Conservation (phyloP, 2,329 filamentous ascomycete genomes). For the Hysterium pulicare region DNA sequence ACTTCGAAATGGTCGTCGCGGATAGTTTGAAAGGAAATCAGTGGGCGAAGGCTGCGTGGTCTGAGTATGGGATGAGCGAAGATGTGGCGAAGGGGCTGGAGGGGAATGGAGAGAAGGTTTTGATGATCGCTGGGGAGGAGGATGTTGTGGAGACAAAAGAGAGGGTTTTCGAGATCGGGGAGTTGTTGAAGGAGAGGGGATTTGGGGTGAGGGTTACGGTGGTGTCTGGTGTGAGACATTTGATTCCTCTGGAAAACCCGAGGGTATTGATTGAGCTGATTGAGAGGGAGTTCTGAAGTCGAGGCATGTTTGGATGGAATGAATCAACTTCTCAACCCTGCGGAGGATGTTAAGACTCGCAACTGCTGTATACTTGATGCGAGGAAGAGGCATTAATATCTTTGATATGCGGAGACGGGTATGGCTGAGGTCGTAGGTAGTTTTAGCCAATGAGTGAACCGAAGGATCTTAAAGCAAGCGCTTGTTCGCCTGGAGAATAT, state of each 20-base stretch:
- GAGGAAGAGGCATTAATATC: too few relatives aligned
- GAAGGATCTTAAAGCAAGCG: too few relatives aligned
- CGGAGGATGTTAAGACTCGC: too few relatives aligned
- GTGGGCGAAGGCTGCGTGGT: background rate
- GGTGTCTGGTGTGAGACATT: background rate
- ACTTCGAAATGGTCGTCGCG: background rate
- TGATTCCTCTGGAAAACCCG: background rate
- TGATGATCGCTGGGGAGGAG: background rate
- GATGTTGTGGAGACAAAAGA: background rate
- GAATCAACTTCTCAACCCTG: too few relatives aligned
- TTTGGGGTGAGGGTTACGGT: background rate
- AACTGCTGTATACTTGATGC: too few relatives aligned
- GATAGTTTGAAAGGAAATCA: background rate
- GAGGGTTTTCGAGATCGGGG: background rate
- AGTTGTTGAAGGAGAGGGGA: background rate
- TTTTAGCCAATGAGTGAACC: too few relatives aligned
- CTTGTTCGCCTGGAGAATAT: too few relatives aligned
- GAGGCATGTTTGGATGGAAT: too few relatives aligned
- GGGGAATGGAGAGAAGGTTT: background rate
- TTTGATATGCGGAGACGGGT: too few relatives aligned
- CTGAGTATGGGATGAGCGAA: background rate
- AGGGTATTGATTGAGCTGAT: background rate
- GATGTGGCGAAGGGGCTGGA: background rate
- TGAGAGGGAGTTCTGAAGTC: background rate
- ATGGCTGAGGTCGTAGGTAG: too few relatives aligned